phyloP scores from a whole-genome alignment of 176 grass and related monocot species.

The Triticum monococcum region DNA sequence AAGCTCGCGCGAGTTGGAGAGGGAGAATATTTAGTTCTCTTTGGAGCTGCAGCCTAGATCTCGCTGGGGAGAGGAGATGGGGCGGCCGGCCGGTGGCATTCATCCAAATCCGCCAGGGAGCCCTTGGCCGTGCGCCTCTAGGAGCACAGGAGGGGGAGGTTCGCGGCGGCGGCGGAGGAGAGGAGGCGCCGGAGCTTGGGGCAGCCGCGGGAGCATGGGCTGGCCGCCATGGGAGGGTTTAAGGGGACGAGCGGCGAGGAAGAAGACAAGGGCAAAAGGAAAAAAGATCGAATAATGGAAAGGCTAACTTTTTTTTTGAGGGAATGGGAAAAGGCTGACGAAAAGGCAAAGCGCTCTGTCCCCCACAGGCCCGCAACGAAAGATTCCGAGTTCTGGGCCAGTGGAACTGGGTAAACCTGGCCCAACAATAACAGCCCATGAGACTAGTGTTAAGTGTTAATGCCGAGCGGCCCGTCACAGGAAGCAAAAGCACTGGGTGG shows the following conservation, averaged over 20 bases:
- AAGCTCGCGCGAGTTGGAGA: not conserved
- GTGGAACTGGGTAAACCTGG: not conserved
- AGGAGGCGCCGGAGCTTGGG: not conserved
- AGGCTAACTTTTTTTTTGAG: not conserved
- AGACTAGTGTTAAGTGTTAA: not conserved
- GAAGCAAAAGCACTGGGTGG: not conserved
- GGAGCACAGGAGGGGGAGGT: not conserved
- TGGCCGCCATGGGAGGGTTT: not conserved
- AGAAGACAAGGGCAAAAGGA: not conserved
- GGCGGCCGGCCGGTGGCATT: not conserved
- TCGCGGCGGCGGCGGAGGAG: not conserved
- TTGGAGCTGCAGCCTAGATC: not conserved
- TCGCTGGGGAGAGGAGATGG: not conserved
- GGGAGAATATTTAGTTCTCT: not conserved
- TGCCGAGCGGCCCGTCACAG: not conserved
- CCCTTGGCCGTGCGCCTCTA: not conserved
- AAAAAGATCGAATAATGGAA: not conserved
- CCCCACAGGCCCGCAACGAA: too few relatives aligned
- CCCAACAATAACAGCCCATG: not conserved
- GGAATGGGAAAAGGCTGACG: not conserved
- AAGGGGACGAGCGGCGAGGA: not conserved
- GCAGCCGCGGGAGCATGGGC: not conserved
- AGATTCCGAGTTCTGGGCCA: too few relatives aligned
- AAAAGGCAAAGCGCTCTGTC: not conserved
- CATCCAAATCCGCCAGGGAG: not conserved